A percentile compares a stretch with the other conserved stretches of the same genome.
phyloP scores from a whole-genome alignment of 2,329 filamentous ascomycete species.

The Epichloe gansuensis region DNA sequence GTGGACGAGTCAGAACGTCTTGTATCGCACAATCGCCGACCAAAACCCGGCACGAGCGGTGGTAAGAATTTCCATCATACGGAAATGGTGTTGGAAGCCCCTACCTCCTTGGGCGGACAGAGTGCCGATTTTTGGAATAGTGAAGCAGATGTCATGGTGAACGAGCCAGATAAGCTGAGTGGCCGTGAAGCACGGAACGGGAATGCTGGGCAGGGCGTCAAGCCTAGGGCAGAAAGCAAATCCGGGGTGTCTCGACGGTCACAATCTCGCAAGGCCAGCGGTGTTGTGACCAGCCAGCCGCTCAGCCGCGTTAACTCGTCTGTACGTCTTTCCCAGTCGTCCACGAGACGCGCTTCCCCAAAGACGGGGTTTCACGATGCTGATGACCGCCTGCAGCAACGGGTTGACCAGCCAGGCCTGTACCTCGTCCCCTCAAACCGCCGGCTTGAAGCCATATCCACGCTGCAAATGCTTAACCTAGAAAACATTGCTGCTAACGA shows the following conservation, averaged over 20 bases:
- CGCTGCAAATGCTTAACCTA: conserved; percentile 81
- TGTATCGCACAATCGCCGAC: conserved; percentile 71
- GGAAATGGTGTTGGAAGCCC: conserved; percentile 75
- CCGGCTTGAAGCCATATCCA: conserved; percentile 50
- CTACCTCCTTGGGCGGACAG: conserved; percentile 25
- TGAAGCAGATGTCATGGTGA: conserved; percentile 52
- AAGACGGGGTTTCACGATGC: conserved; percentile 20
- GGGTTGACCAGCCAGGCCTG: conserved; percentile 31
- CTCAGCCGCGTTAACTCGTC: conserved; percentile 37
- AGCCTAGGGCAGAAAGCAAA: conserved; percentile 40
- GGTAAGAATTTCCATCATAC: conserved; percentile 87
- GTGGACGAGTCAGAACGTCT: conserved; percentile 85
- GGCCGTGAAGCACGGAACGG: conserved; percentile 39
- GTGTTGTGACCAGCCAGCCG: conserved; percentile 25
- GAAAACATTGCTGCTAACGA: conserved; percentile 86
- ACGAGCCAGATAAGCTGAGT: conserved; percentile 33
- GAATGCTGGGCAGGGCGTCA: conserved; percentile 16
- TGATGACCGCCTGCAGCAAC: conserved; percentile 22
- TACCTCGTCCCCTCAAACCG: conserved; percentile 43
- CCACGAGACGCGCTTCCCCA: conserved; percentile 18
- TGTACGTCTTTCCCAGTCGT: conserved; percentile 24
- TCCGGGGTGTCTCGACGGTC: conserved; percentile 35
- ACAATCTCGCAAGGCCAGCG: conserved; percentile 45
- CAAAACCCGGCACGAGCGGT: conserved; percentile 56
- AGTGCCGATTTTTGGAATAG: conserved; percentile 57